Base-by-base conservation (phyloP, 2,329 filamentous ascomycete genomes). In the Fusarium nurragi region DNA sequence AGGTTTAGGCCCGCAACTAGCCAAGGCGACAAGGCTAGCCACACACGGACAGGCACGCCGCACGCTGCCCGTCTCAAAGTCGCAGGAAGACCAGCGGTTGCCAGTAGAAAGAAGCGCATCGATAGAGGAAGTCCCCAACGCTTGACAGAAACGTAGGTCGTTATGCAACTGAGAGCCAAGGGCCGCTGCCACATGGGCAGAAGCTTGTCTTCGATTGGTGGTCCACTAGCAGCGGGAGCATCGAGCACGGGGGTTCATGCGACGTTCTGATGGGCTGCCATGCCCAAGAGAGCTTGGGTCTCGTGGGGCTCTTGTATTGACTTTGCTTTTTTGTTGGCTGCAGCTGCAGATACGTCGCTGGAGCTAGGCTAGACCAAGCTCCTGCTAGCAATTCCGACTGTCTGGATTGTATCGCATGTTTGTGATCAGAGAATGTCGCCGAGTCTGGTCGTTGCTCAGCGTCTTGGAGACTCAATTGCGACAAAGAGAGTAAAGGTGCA, bases 241-340 rank as follows among this genome's bases (percentile, higher is more conserved):
- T 62, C 51, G 64, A 57, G 71, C 75, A 76, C 75, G 75, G 67
- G 75, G 75, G 65, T 39, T 36, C 32, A 70, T 43, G 56, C 60
- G 61, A 63, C 63, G 39, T 62, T 59, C 60, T 76, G 73, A 76
- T 75, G 72, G 74, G 74, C 67, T 73, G 68, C 41, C 25, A 50
- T 36, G 26, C 46, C 41, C 49, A 41, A 45, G 46, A 46, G 41
- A 54, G 60, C 50, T 64, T 48, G 26, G 53, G 49, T 49, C 34
- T 45, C 50, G 47, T 59, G 63, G 62, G 61, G 62, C 53, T 57
- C 55, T 52, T 61, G 32, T 38, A 18, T 46, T 44, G 30, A 12
- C 14, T 43, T 26, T 23, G 28, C 37, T 44, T 46, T n/a, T 47
- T 52, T 53, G 44, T 51, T 23, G 12, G 25, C 37, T 47, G 14